Base-by-base conservation (phyloP, 2,329 filamentous ascomycete species). In the Sclerotinia spermophila region DNA sequence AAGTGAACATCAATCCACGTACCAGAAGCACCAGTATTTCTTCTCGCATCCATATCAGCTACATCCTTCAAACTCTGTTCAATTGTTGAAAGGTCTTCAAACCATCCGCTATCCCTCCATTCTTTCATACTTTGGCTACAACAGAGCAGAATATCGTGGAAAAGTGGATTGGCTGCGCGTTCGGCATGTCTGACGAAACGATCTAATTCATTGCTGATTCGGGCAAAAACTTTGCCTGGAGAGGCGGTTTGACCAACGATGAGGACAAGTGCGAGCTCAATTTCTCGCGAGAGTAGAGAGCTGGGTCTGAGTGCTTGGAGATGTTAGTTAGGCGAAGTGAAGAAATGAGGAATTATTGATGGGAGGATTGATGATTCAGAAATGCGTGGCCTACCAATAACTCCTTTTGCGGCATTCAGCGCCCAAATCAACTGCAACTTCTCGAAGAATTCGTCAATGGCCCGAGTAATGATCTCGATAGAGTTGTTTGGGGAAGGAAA, bases 271-370 rank as follows among this genome's bases (percentile, higher is more conserved):
- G 15, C 15, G 5, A 40, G 62, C 3, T 66, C 62, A 15, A 66
- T 42, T 11, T 66, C 45, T 10, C 45, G 19, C 10, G 45, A 35
- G 11, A 66, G 24, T 21, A 48, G 62, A 21, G 33, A 53, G 2
- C 35, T 24, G 15, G 45, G n/a, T 2, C 1, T 19, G n/a, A 53
- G 35, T 11, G 21, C 62, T 66, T 15, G 6, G 2, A 24, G 0
- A 8, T 42, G n/a, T 66, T 66, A 66, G n/a, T 21, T 51, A 40
- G 0, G 33, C 7, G 35, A 30, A 21, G 10, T 8, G 1, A 17
- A 21, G 4, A n/a, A 51, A 21, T 1, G 10, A 30, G 5, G 10
- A 24, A 3, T 3, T 4, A 2, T 1, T 15, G 7, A n/a, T 2
- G n/a, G 11, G 24, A 30, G 21, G 17, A 13, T 13, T 27, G 5